Evolutionary conservation across 768 basidiomycete genomes (phyloP).

Genomic region (Hemileccinum rubropunctum): DNA sequence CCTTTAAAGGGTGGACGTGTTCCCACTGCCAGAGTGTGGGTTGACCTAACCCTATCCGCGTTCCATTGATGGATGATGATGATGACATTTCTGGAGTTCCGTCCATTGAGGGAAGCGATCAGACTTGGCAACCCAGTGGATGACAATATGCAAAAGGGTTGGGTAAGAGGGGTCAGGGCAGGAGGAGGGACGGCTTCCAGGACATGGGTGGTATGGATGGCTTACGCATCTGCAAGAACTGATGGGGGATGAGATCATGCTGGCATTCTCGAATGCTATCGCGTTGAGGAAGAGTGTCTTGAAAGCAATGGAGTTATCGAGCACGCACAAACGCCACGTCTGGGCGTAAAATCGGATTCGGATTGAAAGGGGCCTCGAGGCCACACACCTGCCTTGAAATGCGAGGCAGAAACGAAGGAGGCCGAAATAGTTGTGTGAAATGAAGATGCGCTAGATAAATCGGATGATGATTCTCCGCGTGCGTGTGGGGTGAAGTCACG

Average conservation of each 20-base stretch:
- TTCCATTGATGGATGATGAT: no score
- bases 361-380: slow-evolving; percentile 6
- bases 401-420: slow-evolving; percentile 23
- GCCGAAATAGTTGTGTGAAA: slow-evolving; percentile 16
- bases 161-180: slow-evolving; percentile 17
- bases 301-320: slow-evolving; percentile 15
- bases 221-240: neutral
- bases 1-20: slow-evolving; percentile 5
- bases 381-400: slow-evolving; percentile 24
- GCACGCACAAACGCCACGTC: slow-evolving; percentile 18
- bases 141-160: slow-evolving; percentile 6
- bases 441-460: slow-evolving; percentile 12
- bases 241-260: neutral
- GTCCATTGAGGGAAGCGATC: neutral
- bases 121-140: neutral
- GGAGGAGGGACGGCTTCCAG: neutral
- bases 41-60: neutral
- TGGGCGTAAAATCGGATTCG: slow-evolving; percentile 19
- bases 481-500: slow-evolving; percentile 27
- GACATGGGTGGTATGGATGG: neutral
- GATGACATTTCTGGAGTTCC: neutral
- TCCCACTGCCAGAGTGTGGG: slow-evolving; percentile 15
- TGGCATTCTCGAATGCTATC: neutral
- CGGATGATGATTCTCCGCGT: slow-evolving; percentile 28
- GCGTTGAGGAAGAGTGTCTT: neutral